Base-by-base conservation (phyloP, 2,329 filamentous ascomycete species). In the Diaporthe citriasiana region DNA sequence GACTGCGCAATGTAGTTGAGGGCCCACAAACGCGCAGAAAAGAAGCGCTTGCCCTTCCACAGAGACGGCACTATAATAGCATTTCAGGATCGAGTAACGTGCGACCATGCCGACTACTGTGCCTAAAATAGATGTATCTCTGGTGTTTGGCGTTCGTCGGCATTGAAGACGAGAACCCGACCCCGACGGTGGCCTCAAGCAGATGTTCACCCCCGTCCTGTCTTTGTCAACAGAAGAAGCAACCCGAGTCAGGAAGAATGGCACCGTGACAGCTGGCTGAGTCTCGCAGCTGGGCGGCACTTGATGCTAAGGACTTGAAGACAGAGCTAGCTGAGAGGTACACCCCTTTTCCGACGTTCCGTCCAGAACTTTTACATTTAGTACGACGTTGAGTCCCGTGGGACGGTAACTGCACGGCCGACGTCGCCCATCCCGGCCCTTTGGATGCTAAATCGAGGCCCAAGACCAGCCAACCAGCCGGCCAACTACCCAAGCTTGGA, bases 401-500 rank as follows among this genome's bases (percentile, higher is more conserved):
- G 63, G 63, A 68, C 63, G 63, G 63, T 53, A 68, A 38, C 30
- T 33, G 47, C 63, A 27, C 30, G 63, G 45, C 45, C 63, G 53
- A 10, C 63, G 45, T 47, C 45, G n/a, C 42, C 45, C 30, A 53
- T 42, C 57, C 69, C 69, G 69, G 51, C 55, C 51, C 51, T 51
- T 60, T 71, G 69, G 69, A 42, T 57, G 65, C 33, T 55, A 69
- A 57, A 50, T 50, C 40, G 57, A 63, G 57, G 57, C 57, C 57
- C 57, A 63, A 45, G 57, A 13, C 38, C 57, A 33, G 30, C 33
- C 57, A 17, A 6, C 42, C 60, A 38, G 27, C 45, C 45, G 35
- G 9, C 45, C 45, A 68, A 45, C 63, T 45, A 53, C 22, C 50
- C 65, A 30, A 13, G 53, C 57, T 60, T 59, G 56, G 57, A 40